Evolutionary conservation across 2,329 filamentous ascomycete genomes (phyloP).

Genomic region (Helminthosporium solani): DNA sequence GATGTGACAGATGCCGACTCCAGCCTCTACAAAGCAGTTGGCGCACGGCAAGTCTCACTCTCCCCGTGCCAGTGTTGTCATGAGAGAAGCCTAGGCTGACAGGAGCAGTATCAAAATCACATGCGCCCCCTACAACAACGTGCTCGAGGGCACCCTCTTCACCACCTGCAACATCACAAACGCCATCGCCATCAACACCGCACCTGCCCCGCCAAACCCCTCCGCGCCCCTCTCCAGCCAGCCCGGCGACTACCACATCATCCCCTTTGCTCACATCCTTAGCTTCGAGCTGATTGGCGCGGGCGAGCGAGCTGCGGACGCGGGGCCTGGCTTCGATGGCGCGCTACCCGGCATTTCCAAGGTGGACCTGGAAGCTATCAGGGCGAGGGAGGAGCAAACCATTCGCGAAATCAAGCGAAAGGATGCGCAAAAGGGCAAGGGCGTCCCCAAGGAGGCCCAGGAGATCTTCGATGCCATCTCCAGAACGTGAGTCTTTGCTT

Average conservation of each 20-base stretch:
- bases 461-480: conserved; percentile 63
- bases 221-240: conserved; percentile 42
- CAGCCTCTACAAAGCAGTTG: conserved; percentile 60
- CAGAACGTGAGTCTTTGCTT: conserved; percentile 52
- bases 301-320: conserved; percentile 36
- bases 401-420: conserved; percentile 58
- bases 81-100: conserved; percentile 13
- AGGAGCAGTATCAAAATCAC: conserved; percentile 57
- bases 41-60: conserved; percentile 55
- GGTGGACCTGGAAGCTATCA: conserved; percentile 57
- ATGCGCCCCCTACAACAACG: conserved; percentile 53
- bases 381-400: conserved; percentile 56
- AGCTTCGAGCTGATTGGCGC: conserved; percentile 55
- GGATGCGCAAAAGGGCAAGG: conserved; percentile 60
- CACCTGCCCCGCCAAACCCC: conserved; percentile 46
- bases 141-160: conserved; percentile 63
- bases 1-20: conserved; percentile 54
- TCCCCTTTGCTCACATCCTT: conserved; percentile 61
- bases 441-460: conserved; percentile 62
- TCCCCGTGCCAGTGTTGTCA: neutral
- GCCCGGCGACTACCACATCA: conserved; percentile 60
- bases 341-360: conserved; percentile 49
- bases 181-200: conserved; percentile 61
- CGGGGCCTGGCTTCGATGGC: conserved; percentile 47
- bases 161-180: conserved; percentile 62